phyloP scores from a whole-genome alignment of 768 basidiomycete genomes.

The Kockovaella imperatae region DNA sequence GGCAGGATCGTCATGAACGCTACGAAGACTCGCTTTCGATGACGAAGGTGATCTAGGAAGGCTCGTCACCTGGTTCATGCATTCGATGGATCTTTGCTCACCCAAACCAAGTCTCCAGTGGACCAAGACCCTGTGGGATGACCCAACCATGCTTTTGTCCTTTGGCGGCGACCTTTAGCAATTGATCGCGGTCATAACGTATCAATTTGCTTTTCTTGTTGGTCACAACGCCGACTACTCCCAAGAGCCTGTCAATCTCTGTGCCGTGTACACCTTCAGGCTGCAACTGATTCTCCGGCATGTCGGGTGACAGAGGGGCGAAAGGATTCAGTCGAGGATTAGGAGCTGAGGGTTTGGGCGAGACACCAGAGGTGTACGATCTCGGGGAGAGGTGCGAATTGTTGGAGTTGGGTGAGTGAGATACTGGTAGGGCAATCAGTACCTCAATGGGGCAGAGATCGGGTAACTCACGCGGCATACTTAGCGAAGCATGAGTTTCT shows the following conservation, averaged over 20 bases:
- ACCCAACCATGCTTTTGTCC: conserved; percentile 10
- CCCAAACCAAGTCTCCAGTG: conserved; percentile 30
- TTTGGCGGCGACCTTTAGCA: conserved; percentile 18
- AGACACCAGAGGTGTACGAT: conserved; percentile 1
- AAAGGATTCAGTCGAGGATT: conserved; percentile 19
- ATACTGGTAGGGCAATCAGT: no score
- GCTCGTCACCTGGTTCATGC: background rate
- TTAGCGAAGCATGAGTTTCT: no score
- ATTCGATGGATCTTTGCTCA: conserved; percentile 12
- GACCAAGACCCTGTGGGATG: conserved; percentile 7
- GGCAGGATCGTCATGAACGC: conserved; percentile 26
- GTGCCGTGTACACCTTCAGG: background rate
- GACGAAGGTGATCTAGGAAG: background rate
- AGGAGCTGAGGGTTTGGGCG: conserved; percentile 3
- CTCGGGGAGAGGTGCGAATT: no score
- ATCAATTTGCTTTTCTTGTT: background rate
- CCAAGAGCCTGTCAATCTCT: background rate
- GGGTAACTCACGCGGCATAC: conserved; percentile 2
- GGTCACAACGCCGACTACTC: background rate
- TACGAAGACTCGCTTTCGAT: background rate
- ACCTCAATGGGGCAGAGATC: background rate
- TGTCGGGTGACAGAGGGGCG: conserved; percentile 20
- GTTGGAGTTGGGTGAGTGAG: background rate
- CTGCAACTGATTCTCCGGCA: conserved; percentile 9
- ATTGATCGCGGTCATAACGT: conserved; percentile 8